phyloP scores from a whole-genome alignment of 805 yeast genomes.

The Saturnispora saitoi region DNA sequence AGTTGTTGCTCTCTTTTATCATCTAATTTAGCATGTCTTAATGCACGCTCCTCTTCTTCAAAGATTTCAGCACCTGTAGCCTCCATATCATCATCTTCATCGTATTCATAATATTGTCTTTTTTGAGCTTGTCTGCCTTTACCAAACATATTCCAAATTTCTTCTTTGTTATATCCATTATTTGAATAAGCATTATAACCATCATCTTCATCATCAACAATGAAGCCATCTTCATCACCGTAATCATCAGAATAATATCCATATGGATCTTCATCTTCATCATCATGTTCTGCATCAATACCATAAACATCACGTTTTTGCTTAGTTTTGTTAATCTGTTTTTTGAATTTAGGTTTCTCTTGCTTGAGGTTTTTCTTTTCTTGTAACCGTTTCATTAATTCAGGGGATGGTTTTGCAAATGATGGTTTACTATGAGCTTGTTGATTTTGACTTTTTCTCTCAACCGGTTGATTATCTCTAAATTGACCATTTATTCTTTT shows the following conservation, averaged over 20 bases:
- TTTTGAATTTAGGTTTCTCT: not conserved
- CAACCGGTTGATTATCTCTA: not conserved
- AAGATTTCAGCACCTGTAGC: slow-evolving; percentile 86
- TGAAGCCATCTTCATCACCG: slow-evolving; percentile 30
- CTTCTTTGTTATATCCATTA: slow-evolving; percentile 65
- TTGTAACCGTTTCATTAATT: slow-evolving; percentile 39
- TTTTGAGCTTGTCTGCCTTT: slow-evolving; percentile 39
- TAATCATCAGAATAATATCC: slow-evolving; percentile 15
- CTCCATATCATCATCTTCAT: slow-evolving; percentile 80
- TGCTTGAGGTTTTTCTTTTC: slow-evolving; percentile 17
- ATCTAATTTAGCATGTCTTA: slow-evolving; percentile 62
- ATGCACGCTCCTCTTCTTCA: slow-evolving; percentile 70
- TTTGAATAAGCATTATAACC: slow-evolving; percentile 21
- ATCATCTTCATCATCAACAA: slow-evolving; percentile 32
- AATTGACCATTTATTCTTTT: not conserved
- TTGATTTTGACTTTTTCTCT: not conserved
- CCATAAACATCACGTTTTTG: slow-evolving; percentile 19
- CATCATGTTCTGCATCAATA: slow-evolving; percentile 27
- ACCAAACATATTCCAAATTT: slow-evolving; percentile 84
- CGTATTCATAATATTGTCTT: slow-evolving; percentile 36
- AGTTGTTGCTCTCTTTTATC: slow-evolving; percentile 63
- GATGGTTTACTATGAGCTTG: slow-evolving; percentile 5
- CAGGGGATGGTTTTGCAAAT: slow-evolving; percentile 50
- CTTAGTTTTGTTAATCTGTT: no score
- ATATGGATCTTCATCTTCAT: slow-evolving; percentile 33